Base-by-base conservation (phyloP, 2,329 filamentous ascomycete species). In the Colletotrichum cordylinicola region DNA sequence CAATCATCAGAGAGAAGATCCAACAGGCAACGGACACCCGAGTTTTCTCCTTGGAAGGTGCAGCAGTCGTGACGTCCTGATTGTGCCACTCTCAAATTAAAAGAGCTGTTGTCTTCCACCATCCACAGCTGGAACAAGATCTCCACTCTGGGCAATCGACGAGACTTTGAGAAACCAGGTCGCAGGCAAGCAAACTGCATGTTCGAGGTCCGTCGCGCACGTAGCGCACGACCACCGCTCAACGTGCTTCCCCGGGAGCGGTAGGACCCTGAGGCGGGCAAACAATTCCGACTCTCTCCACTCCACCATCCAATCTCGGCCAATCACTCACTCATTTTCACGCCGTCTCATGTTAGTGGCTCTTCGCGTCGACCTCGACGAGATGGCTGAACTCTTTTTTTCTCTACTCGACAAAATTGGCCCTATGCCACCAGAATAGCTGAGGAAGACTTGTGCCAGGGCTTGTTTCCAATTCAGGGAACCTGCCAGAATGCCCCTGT, bases 311-410 rank as follows among this genome's bases (percentile, higher is more conserved):
- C 56, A 73, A 68, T 58, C 56, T 68, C 35, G 66, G 15, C 58
- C 60, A 33, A 24, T 65, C 68, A 61, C 62, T 52, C 43, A 55
- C 27, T 65, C 72, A 67, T 43, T 55, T 35, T 37, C 64, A 73
- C 62, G 70, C 73, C 73, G 70, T 75, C 73, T 73, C 69, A 60
- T 58, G 27, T 68, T 75, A 75, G 70, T 52, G 37, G 31, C 52
- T 58, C 62, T 27, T 62, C 69, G 69, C 39, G 27, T 75, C 70
- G 33, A 65, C 24, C 48, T 67, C 33, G 56, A 21, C 27, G 21
- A 60, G 35, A 27, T 68, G 74, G 70, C 58, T 29, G 58, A 73
- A 73, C 70, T 69, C 58, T 67, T 27, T 75, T 48, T 27, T 27
- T 16, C 43, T 21, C 55, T 18, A 48, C 33, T 33, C 39, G 29